Base-by-base conservation (phyloP, 139 green algal species). In the Ettlia oleoabundans region DNA sequence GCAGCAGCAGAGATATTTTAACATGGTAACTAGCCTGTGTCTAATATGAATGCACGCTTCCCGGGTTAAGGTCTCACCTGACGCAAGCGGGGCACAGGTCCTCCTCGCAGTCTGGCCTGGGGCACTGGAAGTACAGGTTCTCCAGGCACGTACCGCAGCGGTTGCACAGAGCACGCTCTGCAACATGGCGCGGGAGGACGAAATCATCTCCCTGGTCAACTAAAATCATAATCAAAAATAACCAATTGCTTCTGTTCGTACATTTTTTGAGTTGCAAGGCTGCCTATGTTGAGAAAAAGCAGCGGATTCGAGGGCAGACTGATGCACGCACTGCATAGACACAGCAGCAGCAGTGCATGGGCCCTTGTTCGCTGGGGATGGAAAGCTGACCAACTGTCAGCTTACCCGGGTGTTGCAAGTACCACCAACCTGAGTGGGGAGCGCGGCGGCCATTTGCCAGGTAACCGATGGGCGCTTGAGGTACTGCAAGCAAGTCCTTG, bases 111-210 rank as follows among this genome's bases (percentile, higher is more conserved):
- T 3, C 35, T 18, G 28, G 28, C 15, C 26, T 6, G n/a, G 53
- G 0, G 84, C 84, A 90, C 55, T 87, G 37, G 80, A 83, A 90
- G 58, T 87, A 47, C 33, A 90, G 71, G 53, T 86, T 70, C 35
- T 79, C 80, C 15, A 87, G 78, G 66, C 78, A 68, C 3, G 86
- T 90, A 24, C 40, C 86, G 79, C 86, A 90, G 64, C 80, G 51
- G 81, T 90, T 85, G 79, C 86, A 90, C 79, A 90, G 74, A 28
- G 41, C 33, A 21, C 84, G 74, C 42, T 84, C 84, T 61, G 41
- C 26, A 47, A 3, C 4, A 1, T 19, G n/a, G n/a, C n/a, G n/a
- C n/a, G n/a, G n/a, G n/a, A n/a, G n/a, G n/a, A n/a, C n/a, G n/a
- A n/a, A n/a, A n/a, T n/a, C n/a, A n/a, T n/a, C n/a, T n/a, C n/a